Evolutionary conservation across 805 yeast genomes (phyloP), one percentile per base, ranked within the genome.

Genomic region (Teunomyces pallodes): DNA sequence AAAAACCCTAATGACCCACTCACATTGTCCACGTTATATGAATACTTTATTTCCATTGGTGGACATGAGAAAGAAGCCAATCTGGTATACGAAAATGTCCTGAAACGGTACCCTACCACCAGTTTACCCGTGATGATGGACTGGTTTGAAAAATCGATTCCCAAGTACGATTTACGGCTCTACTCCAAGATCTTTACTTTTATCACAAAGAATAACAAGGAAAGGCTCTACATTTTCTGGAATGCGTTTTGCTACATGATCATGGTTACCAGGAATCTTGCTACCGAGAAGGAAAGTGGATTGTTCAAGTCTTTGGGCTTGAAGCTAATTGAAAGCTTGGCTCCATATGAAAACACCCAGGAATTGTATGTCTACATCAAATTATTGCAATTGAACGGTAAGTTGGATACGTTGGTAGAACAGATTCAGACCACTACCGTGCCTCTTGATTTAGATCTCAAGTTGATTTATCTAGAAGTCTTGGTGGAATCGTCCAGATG

Each of bases 301-400:
- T 64, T 90, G 33, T 80, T 80, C 50, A 84, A 88, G 1, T 69
- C 75, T 49, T 66, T 90, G 30, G 91, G 90, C 0, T 57, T 74
- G 49, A 81, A 84, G 53, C 61, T 85, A 52, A 61, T 86, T 27
- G 81, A 77, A 27, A 64, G 65, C n/a, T 60, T 76, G 13, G 67
- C 70, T 39, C 88, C 92, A 1, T 69, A 75, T 40, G 16, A 38
- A 13, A 69, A 73, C 16, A 80, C 85, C 7, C 95, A 89, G 55
- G 95, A 90, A 50, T 66, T 77, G 2, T 88, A 70, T 53, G 79
- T 89, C 2, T 75, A 76, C 48, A 82, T 81, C 2, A 67, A 74
- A 36, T 73, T 87, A 2, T 64, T 83, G 50, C 62, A 69, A 40
- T 54, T 38, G 41, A 38, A 38, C 14, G 41, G 13, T 7, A 26